phyloP scores from a whole-genome alignment of 352 stramenopile species.

The Phytophthora ramorum region DNA sequence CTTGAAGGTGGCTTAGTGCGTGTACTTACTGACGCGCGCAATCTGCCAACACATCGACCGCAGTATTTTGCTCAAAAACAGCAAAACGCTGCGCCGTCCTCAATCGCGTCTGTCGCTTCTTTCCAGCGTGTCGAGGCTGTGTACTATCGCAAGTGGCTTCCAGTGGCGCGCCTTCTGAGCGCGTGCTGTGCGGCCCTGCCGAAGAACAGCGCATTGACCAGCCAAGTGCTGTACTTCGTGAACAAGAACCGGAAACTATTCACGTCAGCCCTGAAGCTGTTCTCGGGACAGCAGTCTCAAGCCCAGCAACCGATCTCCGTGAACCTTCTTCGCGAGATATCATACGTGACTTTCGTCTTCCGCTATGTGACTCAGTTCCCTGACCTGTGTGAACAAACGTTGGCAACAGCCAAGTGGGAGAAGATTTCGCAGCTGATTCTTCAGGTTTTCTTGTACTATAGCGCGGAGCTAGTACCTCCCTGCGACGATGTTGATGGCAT shows the following conservation, averaged over 20 bases:
- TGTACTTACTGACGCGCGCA: conserved; percentile 62
- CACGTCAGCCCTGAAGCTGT: conserved; percentile 69
- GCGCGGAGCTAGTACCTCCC: conserved; percentile 56
- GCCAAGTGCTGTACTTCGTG: conserved; percentile 68
- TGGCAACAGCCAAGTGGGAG: conserved; percentile 72
- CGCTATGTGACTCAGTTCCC: conserved; percentile 81
- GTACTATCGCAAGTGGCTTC: conserved; percentile 85
- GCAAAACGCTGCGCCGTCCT: conserved; percentile 39
- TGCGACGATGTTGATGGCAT: conserved; percentile 40
- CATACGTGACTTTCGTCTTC: conserved; percentile 83
- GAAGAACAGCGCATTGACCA: conserved; percentile 69
- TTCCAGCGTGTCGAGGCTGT: conserved; percentile 69
- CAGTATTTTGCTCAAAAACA: conserved; percentile 55
- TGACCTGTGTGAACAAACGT: conserved; percentile 68
- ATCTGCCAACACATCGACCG: conserved; percentile 74
- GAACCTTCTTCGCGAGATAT: conserved; percentile 68
- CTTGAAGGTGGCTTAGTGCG: conserved; percentile 77
- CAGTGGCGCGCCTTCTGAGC: conserved; percentile 68
- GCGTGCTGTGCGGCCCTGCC: conserved; percentile 67
- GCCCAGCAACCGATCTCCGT: conserved; percentile 49
- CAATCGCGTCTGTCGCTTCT: conserved; percentile 42
- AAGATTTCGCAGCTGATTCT: conserved; percentile 80
- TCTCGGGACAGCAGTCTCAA: conserved; percentile 26
- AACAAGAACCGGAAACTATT: conserved; percentile 78
- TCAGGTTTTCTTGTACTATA: conserved; percentile 72